Evolutionary conservation across 306 rosid species (phyloP), one percentile per base, ranked within the genome.

Genomic region (Prunus padus): DNA sequence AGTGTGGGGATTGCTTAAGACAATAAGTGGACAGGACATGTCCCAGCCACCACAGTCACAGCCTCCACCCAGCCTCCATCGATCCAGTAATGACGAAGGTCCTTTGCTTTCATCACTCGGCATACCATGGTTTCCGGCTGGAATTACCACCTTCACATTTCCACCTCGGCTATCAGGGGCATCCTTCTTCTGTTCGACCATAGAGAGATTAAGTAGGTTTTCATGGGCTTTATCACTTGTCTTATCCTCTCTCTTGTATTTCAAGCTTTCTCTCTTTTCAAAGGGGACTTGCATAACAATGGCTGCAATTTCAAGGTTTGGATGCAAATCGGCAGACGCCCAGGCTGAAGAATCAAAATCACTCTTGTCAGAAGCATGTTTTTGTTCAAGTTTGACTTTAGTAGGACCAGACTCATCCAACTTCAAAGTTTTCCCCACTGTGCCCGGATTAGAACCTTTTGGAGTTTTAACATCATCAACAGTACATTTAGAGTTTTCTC

Each of bases 21-120:
- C 82, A 46, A 85, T 60, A 52, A 96, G 88, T 82, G 98, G 99
- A 75, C 98, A 96, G 18, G 96, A 90, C 97, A 96, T 92, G 83
- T 96, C 99, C 99, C 98, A 96, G 56, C 98, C 97, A 28, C 99
- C 99, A 61, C 98, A 96, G 74, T 96, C 98, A 71, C 99, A 96
- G 15, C 97, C 93, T 51, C 98, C 99, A 45, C 98, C 98, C 28
- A 77, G 80, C 73, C 96, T 89, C 91, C 96, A 84, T 49, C 98
- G 89, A 83, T 87, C 93, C 46, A 96, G 89, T 82, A 96, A 88
- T 2, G 92, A 46, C 0, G 98, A 92, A 52, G 98, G 99, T 63
- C 91, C 92, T 40, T 31, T 74, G 74, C 79, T 81, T 83, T 87
- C 92, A 72, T 75, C 73, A 71, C 80, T 78, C 6, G 98, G 93